Conservation (phyloP, 371 early-diverging fungal species). For the Mucor piriformis region DNA sequence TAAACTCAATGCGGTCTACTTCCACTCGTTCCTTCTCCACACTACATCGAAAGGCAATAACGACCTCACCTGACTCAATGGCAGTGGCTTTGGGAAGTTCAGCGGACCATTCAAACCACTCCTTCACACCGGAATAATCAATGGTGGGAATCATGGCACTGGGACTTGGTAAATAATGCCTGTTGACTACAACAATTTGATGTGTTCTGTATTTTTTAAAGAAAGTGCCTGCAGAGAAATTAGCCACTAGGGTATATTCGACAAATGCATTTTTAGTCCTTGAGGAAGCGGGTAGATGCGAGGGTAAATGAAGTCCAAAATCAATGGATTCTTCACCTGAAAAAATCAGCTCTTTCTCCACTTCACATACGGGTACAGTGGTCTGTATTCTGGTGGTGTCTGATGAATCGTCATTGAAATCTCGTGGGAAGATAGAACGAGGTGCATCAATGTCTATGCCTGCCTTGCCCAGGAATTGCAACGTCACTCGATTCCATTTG, state of each 20-base stretch:
- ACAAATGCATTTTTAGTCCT: constrained; percentile 44
- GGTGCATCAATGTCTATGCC: constrained; percentile 39
- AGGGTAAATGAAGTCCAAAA: constrained; percentile 51
- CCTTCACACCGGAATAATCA: constrained; percentile 34
- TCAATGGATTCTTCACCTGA: constrained; percentile 44
- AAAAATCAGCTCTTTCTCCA: constrained; percentile 53
- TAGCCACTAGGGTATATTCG: constrained; percentile 47
- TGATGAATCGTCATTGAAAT: constrained; percentile 3
- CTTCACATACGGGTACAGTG: constrained; percentile 38
- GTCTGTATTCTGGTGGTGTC: constrained; percentile 32
- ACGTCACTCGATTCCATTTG: constrained; percentile 52
- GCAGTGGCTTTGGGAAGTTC: constrained; percentile 50
- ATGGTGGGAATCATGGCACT: constrained; percentile 50
- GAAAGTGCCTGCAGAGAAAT: constrained; percentile 45
- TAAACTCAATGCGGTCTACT: constrained; percentile 37
- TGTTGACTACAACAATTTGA: constrained; percentile 30
- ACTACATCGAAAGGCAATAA: constrained; percentile 45
- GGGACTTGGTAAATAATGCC: constrained; percentile 49
- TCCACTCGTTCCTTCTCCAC: constrained; percentile 50
- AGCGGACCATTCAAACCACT: constrained; percentile 54
- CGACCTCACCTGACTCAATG: constrained; percentile 46
- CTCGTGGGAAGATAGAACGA: constrained; percentile 20
- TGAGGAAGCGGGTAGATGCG: constrained; percentile 38
- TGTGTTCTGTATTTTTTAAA: constrained; percentile 49
- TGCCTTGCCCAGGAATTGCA: constrained; percentile 44